A percentile compares a stretch with the other conserved stretches of the same genome.
These are phyloP conservation scores for Dendrobium huoshanense DNA, from an alignment of 106 monocot species.

Conservation along the genomic window DNA sequence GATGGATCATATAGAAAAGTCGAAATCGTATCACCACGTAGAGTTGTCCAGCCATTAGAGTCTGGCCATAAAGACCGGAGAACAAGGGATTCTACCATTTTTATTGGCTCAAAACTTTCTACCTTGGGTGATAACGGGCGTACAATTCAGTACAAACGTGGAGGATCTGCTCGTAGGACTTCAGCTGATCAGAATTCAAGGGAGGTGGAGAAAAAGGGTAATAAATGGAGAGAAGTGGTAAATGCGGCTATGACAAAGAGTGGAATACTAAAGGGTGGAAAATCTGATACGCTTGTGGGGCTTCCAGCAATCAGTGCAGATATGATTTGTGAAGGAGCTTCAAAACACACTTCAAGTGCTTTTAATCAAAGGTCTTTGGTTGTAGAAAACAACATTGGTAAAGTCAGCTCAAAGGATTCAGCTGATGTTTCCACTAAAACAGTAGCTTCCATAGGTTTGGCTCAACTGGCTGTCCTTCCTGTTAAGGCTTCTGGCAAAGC, in stretches of 20 bases:
- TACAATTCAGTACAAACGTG: slow-evolving; percentile 50
- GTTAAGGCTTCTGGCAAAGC: not conserved
- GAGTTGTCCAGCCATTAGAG: slow-evolving; percentile 7
- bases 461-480: not conserved
- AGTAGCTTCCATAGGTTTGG: not conserved
- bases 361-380: not conserved
- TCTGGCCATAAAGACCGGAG: slow-evolving; percentile 22
- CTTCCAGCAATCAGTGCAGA: not conserved
- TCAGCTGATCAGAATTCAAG: slow-evolving; percentile 37
- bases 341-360: not conserved
- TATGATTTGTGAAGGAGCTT: not conserved
- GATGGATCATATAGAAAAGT: slow-evolving; percentile 11
- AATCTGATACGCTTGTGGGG: not conserved
- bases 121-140: slow-evolving; percentile 29
- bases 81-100: slow-evolving; percentile 24
- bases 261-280: slow-evolving; percentile 1
- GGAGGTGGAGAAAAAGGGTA: slow-evolving; percentile 26
- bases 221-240: slow-evolving; percentile 24
- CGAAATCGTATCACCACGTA: slow-evolving; percentile 4
- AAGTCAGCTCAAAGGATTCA: not conserved
- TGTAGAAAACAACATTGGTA: slow-evolving; percentile 1
- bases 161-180: slow-evolving; percentile 46
- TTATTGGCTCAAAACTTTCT: slow-evolving; percentile 13
- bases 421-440: not conserved
- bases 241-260: slow-evolving; percentile 2